Conservation (phyloP, 2,329 filamentous ascomycete species). For the Phaeosphaeriaceae sp. region DNA sequence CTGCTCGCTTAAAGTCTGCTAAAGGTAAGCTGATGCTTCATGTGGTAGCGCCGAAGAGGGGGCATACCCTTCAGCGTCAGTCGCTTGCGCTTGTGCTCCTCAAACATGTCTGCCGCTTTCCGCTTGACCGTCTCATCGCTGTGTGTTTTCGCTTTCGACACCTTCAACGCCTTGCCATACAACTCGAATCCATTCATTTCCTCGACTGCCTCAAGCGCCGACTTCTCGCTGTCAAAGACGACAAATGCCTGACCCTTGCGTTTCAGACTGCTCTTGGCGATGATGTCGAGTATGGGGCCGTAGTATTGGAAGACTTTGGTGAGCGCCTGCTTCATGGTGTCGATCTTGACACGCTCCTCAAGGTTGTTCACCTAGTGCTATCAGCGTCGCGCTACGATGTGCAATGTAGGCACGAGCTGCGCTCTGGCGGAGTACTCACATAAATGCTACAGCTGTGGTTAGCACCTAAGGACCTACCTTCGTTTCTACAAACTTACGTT, state of each 20-base stretch:
- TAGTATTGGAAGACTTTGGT: constrained; percentile 85
- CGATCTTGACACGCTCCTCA: constrained; percentile 88
- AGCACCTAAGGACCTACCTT: constrained; percentile 29
- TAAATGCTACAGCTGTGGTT: constrained; percentile 42
- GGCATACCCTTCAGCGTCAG: constrained; percentile 84
- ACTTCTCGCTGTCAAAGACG: constrained; percentile 82
- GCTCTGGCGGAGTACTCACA: constrained; percentile 32
- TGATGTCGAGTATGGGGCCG: constrained; percentile 81
- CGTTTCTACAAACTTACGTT: constrained; percentile 38
- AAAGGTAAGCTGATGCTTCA: constrained; percentile 20
- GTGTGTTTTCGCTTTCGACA: constrained; percentile 80
- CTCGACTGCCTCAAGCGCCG: constrained; percentile 82
- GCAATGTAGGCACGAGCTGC: constrained; percentile 30
- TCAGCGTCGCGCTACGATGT: constrained; percentile 28
- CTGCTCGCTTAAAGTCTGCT: constrained; percentile 78
- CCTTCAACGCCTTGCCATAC: constrained; percentile 87
- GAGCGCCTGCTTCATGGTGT: constrained; percentile 76
- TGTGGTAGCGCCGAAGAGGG: constrained; percentile 40
- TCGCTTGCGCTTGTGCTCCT: constrained; percentile 82
- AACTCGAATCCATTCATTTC: constrained; percentile 92
- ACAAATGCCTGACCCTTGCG: constrained; percentile 96
- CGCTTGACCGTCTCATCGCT: constrained; percentile 87
- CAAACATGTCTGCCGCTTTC: constrained; percentile 81
- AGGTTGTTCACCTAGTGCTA: constrained; percentile 73
- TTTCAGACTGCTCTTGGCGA: constrained; percentile 88